Percentiles rank a stretch among this genome's conserved stretches.
These are phyloP conservation scores for Microbotryum violaceum DNA, from an alignment of 1,284 basidiomycete species.

Conservation along the genomic window DNA sequence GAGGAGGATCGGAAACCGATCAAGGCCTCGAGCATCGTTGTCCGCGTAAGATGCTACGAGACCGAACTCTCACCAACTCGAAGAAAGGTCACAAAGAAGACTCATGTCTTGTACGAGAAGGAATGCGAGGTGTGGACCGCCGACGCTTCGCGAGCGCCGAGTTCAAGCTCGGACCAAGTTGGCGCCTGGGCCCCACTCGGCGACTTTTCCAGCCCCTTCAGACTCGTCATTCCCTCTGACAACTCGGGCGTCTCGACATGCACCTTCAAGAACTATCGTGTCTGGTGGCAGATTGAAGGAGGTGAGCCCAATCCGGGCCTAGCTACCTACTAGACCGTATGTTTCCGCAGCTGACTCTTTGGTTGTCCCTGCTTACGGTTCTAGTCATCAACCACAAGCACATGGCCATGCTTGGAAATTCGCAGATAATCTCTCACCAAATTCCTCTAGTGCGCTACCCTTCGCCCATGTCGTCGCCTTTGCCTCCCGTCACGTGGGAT, in stretches of 20 bases:
- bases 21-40: slow-evolving; percentile 54
- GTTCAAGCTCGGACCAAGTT: neutral
- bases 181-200: slow-evolving; percentile 35
- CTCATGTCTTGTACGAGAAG: slow-evolving; percentile 59
- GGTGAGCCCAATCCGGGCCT: slow-evolving; percentile 46
- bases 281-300: slow-evolving; percentile 73
- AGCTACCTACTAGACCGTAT: too few relatives aligned
- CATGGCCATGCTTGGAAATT: too few relatives aligned
- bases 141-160: too few relatives aligned
- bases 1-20: slow-evolving; percentile 61
- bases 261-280: slow-evolving; percentile 64
- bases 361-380: neutral
- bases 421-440: slow-evolving; percentile 6
- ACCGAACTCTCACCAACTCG: slow-evolving; percentile 56
- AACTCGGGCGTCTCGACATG: slow-evolving; percentile 58
- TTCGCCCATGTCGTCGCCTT: neutral
- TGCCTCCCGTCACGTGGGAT: neutral
- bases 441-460: slow-evolving; percentile 15
- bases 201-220: slow-evolving; percentile 60
- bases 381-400: slow-evolving; percentile 22
- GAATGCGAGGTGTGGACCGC: slow-evolving; percentile 41
- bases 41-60: slow-evolving; percentile 71
- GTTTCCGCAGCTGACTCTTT: neutral
- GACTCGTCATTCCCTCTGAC: slow-evolving; percentile 56
- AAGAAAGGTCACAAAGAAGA: slow-evolving; percentile 47